Evolutionary conservation across 2,329 filamentous ascomycete species (phyloP), one percentile per base, ranked within the genome.

Genomic region (Pseudogymnoascus sp.): DNA sequence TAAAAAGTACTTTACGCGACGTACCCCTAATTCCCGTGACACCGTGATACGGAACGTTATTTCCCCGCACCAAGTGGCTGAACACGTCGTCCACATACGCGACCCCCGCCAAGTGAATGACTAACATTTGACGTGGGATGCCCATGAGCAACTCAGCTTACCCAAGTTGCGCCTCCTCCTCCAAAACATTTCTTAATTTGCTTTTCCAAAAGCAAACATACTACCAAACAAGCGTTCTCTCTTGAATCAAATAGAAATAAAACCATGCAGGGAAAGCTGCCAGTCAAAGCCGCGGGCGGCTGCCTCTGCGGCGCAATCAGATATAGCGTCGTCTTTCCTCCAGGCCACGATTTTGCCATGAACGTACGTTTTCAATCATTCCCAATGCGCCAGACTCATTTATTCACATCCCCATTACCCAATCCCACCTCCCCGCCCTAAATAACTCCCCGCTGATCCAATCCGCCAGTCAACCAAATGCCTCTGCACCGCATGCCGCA

Each of bases 401-500:
- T 21, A 0, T 56, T 26, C 2, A 29, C 5, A 23, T 19, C 21
- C 33, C 29, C 1, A 21, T 56, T 33, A 0, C n/a, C 10, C 50
- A 56, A 56, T 33, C 3, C 29, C 5, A 53, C n/a, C 15, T 31
- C 15, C 21, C 23, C 31, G 3, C 2, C 17, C 3, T 15, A 29
- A 56, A 56, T 4, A 33, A 4, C 4, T 2, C 29, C n/a, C 13
- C 4, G 17, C 50, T 56, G 29, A 56, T 17, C n/a, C n/a, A 10
- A 1, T 7, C 2, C 15, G 26, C 50, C 65, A 80, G 79, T 75
- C 75, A 65, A 70, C 72, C 59, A 82, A 78, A 6, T 85, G 82
- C 69, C 81, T 84, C 67, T 84, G 82, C 73, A 80, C 78, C 6
- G 81, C 83, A 68, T 83, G 81, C 71, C 80, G 82, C 68, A 80